Percentiles rank a stretch among this genome's conserved stretches.
Evolutionary conservation across 805 yeast species (phyloP).

Genomic region (Candida koratica): DNA sequence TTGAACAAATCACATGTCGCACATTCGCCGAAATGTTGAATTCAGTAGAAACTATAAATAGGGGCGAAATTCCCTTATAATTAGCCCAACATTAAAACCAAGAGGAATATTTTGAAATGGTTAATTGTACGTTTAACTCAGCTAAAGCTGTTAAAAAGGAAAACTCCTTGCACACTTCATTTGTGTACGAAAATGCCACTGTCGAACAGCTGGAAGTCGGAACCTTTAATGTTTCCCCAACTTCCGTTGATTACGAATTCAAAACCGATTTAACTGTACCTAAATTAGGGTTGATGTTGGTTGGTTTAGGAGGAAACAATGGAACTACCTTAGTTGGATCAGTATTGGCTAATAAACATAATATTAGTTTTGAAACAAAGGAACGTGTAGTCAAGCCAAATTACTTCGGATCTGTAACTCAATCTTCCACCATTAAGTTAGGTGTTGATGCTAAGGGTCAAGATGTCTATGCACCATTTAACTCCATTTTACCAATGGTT

Average conservation of each 20-base stretch:
- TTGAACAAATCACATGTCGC: slow-evolving; percentile 3
- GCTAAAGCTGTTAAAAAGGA: slow-evolving; percentile 49
- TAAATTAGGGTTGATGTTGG: slow-evolving; percentile 83
- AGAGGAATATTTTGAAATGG: slow-evolving; percentile 16
- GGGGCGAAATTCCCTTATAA: slow-evolving; percentile 7
- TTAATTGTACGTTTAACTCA: slow-evolving; percentile 52
- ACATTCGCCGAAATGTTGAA: slow-evolving; percentile 24
- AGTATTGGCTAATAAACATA: slow-evolving; percentile 76
- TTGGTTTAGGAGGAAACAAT: slow-evolving; percentile 95
- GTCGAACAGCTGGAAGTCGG: slow-evolving; percentile 56
- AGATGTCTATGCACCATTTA: slow-evolving; percentile 91
- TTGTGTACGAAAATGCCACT: slow-evolving; percentile 70
- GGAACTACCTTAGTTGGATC: slow-evolving; percentile 90
- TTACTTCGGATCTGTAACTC: slow-evolving; percentile 93
- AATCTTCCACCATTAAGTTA: slow-evolving; percentile 81
- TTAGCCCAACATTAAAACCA: neutral
- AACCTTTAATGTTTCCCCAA: slow-evolving; percentile 62
- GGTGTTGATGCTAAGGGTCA: slow-evolving; percentile 79
- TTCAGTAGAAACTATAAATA: slow-evolving; percentile 6
- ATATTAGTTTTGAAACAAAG: slow-evolving; percentile 75
- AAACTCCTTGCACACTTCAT: slow-evolving; percentile 54
- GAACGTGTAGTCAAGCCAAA: slow-evolving; percentile 71
- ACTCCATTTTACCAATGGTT: slow-evolving; percentile 80
- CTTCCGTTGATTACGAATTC: slow-evolving; percentile 72
- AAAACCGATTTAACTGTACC: slow-evolving; percentile 79